Evolutionary conservation across 2,329 filamentous ascomycete species (phyloP), one percentile per base, ranked within the genome.

Genomic region (Sporothrix euskadiensis): DNA sequence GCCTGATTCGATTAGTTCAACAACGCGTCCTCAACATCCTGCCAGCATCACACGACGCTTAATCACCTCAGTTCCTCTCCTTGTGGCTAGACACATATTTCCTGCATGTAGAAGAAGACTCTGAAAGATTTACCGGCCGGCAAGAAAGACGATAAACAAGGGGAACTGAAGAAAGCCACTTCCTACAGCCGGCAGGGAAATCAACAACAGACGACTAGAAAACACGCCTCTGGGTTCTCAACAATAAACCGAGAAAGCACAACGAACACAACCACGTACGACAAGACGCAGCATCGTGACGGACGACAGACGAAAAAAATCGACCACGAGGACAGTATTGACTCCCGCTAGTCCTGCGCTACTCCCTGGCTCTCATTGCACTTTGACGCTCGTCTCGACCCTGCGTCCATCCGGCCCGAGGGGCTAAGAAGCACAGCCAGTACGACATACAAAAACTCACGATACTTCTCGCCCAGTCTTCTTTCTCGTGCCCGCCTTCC

Each of bases 271-370:
- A 35, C n/a, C 41, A 70, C 5, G 22, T 12, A 47, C 35, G 30
- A 59, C 26, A 10, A 69, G 12, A 65, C 44, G 19, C 30, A 56
- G n/a, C 26, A 49, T 39, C 22, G 41, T 30, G 39, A 26, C 69
- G 30, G 22, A 30, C 59, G n/a, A n/a, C 16, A 71, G n/a, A 32
- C 14, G 10, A 56, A 10, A 30, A 41, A 68, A 68, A 68, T 16
- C 14, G 65, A 56, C 71, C 71, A 73, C 71, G 71, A 68, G 71
- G 65, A 69, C 71, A 69, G 5, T 19, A 19, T 47, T 16, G 41
- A 54, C 14, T 35, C 54, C 65, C 71, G 71, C 71, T 69, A 69
- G 65, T 54, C 16, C 63, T 73, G 65, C 71, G 65, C 65, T 73
- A 63, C 71, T 66, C 63, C 12, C 49, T 65, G 44, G 57, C 26